These are phyloP conservation scores for Tilletia setariae DNA, from an alignment of 1,284 basidiomycete genomes.

Conservation along the genomic window DNA sequence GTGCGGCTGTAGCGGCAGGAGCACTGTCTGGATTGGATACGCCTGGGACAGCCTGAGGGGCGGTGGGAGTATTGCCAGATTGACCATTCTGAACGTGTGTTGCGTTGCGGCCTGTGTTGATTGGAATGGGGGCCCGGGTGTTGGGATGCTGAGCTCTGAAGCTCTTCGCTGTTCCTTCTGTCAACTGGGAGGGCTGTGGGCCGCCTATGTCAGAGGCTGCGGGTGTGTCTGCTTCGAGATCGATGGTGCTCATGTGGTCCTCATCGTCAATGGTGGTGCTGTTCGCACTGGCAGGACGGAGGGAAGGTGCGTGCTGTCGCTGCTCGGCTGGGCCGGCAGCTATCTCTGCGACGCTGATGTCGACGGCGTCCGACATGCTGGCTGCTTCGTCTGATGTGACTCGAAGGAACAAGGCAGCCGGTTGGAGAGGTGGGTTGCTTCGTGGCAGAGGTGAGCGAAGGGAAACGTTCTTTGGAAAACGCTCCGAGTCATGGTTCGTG, in stretches of 20 bases:
- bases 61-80: neutral
- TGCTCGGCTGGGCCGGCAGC: no score
- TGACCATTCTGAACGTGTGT: neutral
- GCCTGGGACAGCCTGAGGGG: neutral
- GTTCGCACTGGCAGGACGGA: no score
- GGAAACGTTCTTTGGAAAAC: no score
- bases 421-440: no score
- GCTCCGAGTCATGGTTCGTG: no score
- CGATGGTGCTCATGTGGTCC: slow-evolving; percentile 10
- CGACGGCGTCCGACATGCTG: neutral
- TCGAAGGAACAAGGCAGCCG: neutral
- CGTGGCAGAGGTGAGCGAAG: no score
- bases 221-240: slow-evolving; percentile 12
- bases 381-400: neutral
- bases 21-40: neutral
- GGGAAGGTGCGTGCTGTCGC: no score
- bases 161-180: neutral
- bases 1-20: neutral
- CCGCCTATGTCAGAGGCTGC: slow-evolving; percentile 7
- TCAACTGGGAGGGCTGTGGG: neutral
- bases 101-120: neutral
- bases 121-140: neutral
- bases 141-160: neutral
- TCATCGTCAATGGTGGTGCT: slow-evolving; percentile 2
- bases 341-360: neutral